A percentile compares a stretch with the other conserved stretches of the same genome.
Evolutionary conservation across 2,329 filamentous ascomycete species (phyloP).

Genomic region (Parastagonospora nodorum): DNA sequence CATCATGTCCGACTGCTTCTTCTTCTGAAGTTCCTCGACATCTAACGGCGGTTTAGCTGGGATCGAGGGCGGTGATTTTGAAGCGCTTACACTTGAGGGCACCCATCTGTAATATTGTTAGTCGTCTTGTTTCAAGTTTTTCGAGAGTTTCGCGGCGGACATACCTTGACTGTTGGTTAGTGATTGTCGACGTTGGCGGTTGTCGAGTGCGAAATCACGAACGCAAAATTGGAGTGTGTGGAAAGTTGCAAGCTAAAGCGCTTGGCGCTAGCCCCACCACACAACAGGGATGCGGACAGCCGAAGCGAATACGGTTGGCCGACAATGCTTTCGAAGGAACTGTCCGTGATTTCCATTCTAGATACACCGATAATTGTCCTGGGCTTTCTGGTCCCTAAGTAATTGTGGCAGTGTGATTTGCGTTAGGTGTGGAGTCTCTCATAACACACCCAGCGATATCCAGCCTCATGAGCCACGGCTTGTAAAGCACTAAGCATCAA

Average conservation of each 20-base stretch:
- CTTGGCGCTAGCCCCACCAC: conserved; percentile 13
- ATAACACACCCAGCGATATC: no score
- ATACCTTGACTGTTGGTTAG: conserved; percentile 46
- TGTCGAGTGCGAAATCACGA: conserved; percentile 15
- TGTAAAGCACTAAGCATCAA: conserved; percentile 3
- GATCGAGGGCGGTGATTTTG: conserved; percentile 3
- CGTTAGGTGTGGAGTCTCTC: no score
- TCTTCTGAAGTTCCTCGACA: conserved; percentile 99
- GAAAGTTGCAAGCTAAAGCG: conserved; percentile 7
- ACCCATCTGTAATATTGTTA: conserved; percentile 74
- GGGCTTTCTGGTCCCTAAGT: no score
- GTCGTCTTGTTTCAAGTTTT: conserved; percentile 11
- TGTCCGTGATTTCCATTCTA: no score
- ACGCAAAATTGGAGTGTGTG: conserved; percentile 35
- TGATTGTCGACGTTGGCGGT: conserved; percentile 38
- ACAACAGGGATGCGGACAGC: not conserved
- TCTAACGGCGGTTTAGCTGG: conserved; percentile 49
- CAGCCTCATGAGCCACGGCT: not conserved
- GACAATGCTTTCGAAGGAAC: not conserved
- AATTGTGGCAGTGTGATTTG: no score
- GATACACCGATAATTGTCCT: no score
- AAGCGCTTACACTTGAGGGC: conserved; percentile 78
- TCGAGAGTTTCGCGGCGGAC: conserved; percentile 3
- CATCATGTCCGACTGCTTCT: conserved; percentile 99
- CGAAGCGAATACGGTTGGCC: not conserved